These are phyloP conservation scores for Yarrowia sp. DNA, from an alignment of 805 yeast genomes.

Conservation along the genomic window DNA sequence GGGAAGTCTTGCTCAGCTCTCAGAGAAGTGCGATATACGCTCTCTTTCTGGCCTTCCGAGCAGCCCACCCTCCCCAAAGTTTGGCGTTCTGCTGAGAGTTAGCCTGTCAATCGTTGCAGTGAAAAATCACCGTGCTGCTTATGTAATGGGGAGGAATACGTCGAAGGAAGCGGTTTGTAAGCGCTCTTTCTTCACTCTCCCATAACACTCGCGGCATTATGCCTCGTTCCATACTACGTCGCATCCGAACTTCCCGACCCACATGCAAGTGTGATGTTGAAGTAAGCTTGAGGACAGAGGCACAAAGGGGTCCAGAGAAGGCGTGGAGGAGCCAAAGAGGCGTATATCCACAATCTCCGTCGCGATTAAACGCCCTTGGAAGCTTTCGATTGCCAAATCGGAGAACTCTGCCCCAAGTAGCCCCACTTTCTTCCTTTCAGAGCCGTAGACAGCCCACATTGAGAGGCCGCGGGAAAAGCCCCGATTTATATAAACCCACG, in stretches of 20 bases:
- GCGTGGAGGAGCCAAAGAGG: no score
- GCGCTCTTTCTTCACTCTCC: neutral
- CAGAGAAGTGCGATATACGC: no score
- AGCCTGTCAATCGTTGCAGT: neutral
- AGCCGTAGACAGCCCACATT: neutral
- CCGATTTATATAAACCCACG: no score
- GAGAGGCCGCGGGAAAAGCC: neutral
- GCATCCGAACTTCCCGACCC: constrained; percentile 13
- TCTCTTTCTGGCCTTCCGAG: no score
- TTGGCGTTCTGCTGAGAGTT: neutral
- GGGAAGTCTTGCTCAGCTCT: neutral
- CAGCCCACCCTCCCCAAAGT: constrained; percentile 13
- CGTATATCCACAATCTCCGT: neutral
- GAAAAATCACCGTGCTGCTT: no score
- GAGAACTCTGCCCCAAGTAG: neutral
- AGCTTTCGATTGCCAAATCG: neutral
- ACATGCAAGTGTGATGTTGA: constrained; percentile 4
- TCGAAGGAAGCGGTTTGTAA: no score
- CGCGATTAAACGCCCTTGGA: neutral
- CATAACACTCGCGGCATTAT: constrained; percentile 15
- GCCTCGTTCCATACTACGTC: neutral
- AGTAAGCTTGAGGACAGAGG: no score
- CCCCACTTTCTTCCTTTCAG: neutral
- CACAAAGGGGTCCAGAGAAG: no score
- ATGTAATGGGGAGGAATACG: no score